Evolutionary conservation across 768 basidiomycete species (phyloP), one percentile per base, ranked within the genome.

Genomic region (Boletus subparvulus): DNA sequence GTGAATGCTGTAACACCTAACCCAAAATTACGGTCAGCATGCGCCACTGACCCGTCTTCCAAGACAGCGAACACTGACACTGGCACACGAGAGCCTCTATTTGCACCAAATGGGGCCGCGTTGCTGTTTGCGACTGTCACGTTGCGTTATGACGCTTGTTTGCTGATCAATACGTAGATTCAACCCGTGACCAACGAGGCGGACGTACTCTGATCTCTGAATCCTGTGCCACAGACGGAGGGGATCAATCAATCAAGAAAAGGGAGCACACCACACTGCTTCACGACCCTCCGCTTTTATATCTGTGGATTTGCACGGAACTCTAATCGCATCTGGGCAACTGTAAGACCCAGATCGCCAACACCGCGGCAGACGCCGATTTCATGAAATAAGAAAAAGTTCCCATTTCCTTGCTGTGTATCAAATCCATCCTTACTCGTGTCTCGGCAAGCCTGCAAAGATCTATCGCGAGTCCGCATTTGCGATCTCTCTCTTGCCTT

Each of bases 311-410:
- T 64, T 58, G 54, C 63, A 46, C 59, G 32, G 61, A 71, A 71
- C 70, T 64, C 51, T 71, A 71, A 72, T 73, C 66, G 53, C 54
- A 45, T 59, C 61, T 58, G 49, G 47, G 37, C 56, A 58, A 65
- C 61, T 54, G 50, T 61, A 57, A 62, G 54, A 40, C 54, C 41
- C 56, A 54, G 52, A 59, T 65, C 56, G 58, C 49, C 46, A 67
- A 69, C 63, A 68, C 71, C 71, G 69, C 70, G 63, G 63, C 59
- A 62, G 55, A 57, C 58, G 57, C 55, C 62, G 63, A 65, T 63
- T 56, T 65, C 63, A 63, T 65, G 60, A 63, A 64, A 61, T 43
- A 62, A 63, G 44, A 55, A 10, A 71, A 70, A 65, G 58, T 60
- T 52, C 61, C 69, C 55, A 49, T 71, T 61, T 62, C 53, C 62